A percentile compares a stretch with the other conserved stretches of the same genome.
phyloP scores from a whole-genome alignment of 2,329 filamentous ascomycete species.

The Cladosporium halotolerans region DNA sequence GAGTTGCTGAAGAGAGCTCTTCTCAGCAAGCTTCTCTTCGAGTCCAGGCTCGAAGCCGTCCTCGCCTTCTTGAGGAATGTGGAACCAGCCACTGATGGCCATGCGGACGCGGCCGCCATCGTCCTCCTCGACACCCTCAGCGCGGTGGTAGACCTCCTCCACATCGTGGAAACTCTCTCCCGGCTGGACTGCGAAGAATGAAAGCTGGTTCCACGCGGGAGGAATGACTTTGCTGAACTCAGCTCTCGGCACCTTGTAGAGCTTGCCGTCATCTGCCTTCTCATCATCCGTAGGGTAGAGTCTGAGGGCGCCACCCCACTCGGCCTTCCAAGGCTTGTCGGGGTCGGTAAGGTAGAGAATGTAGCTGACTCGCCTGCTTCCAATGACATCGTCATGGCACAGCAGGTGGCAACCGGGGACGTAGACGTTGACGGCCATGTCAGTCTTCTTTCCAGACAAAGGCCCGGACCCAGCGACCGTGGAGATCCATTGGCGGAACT shows the following conservation, averaged over 20 bases:
- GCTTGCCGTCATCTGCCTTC: conserved; percentile 57
- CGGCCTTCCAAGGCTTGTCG: conserved; percentile 78
- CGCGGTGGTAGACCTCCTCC: conserved; percentile 82
- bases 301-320: conserved; percentile 88
- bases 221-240: conserved; percentile 79
- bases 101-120: conserved; percentile 78
- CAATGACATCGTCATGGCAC: conserved; percentile 98
- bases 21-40: conserved; percentile 80
- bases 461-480: conserved; percentile 79
- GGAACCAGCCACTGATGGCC: conserved; percentile 98
- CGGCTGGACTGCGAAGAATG: conserved; percentile 95
- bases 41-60: conserved; percentile 83
- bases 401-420: conserved; percentile 91
- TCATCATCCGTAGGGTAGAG: conserved; percentile 69
- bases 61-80: conserved; percentile 92
- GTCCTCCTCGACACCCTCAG: conserved; percentile 53
- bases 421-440: conserved; percentile 99
- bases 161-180: conserved; percentile 99
- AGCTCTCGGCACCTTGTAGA: conserved; percentile 72
- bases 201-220: conserved; percentile 93
- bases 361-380: conserved; percentile 91
- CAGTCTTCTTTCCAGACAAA: conserved; percentile 87
- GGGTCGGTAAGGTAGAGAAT: conserved; percentile 94
- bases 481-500: conserved; percentile 84
- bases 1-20: conserved; percentile 86